Conservation (phyloP, 768 basidiomycete genomes). For the Tephrocybe sp. region DNA sequence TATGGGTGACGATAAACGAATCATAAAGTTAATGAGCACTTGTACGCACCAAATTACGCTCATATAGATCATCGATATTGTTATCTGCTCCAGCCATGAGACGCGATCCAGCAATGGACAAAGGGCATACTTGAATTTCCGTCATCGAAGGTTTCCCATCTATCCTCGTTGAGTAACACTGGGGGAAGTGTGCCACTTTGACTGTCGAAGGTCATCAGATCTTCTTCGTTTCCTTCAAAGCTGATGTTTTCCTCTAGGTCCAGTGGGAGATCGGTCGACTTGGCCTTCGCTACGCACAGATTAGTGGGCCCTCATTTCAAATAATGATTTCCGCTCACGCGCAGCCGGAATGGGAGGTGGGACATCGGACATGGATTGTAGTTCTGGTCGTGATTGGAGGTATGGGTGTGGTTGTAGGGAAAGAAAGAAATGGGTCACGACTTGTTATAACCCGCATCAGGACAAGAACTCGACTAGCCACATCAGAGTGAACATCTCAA, state of each 20-base stretch:
- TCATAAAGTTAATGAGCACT: no score
- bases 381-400: not conserved
- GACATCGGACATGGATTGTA: conserved; percentile 5
- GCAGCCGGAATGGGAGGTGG: conserved; percentile 8
- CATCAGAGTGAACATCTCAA: not conserved
- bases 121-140: not conserved
- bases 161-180: not conserved
- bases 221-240: not conserved
- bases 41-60: conserved; percentile 24
- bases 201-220: not conserved
- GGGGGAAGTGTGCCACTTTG: not conserved
- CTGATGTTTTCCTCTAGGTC: conserved; percentile 11
- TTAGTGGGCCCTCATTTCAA: not conserved
- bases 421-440: not conserved
- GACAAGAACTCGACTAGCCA: conserved; percentile 4
- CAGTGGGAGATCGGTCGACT: conserved; percentile 16
- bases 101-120: not conserved
- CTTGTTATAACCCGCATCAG: conserved; percentile 2
- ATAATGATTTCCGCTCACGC: conserved; percentile 10
- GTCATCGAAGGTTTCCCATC: not conserved
- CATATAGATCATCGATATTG: conserved; percentile 16
- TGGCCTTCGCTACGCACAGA: conserved; percentile 12
- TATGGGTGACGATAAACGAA: conserved; percentile 1
- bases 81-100: not conserved
- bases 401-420: not conserved